Conservation (phyloP, 441 rosid species). For the Aquilaria agallochum region DNA sequence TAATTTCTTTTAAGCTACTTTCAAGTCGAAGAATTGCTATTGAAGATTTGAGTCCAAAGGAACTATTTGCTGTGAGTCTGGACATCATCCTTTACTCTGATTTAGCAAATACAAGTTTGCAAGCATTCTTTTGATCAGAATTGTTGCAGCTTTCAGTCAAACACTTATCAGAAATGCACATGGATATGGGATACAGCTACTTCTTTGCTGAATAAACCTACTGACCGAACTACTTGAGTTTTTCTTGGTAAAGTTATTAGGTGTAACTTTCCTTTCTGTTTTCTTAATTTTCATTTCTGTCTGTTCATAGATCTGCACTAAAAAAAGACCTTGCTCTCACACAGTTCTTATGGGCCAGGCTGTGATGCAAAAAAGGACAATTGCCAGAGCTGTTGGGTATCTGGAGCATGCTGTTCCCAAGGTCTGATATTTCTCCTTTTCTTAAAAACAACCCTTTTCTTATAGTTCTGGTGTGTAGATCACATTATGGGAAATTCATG, state of each 20-base stretch:
- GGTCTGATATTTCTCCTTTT: constrained; percentile 30
- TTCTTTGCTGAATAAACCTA: constrained; percentile 49
- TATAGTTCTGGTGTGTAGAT: too few relatives aligned
- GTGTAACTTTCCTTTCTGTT: constrained; percentile 1
- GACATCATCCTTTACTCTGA: constrained; percentile 4
- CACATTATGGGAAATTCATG: too few relatives aligned
- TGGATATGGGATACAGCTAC: constrained; percentile 25
- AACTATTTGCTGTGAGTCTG: constrained; percentile 63
- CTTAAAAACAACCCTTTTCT: too few relatives aligned
- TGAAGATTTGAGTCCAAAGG: constrained; percentile 50
- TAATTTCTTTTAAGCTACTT: constrained; percentile 4
- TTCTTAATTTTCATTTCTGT: neutral
- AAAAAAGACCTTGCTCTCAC: constrained; percentile 62
- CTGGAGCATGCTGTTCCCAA: constrained; percentile 77
- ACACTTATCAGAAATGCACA: constrained; percentile 47
- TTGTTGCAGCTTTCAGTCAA: constrained; percentile 64
- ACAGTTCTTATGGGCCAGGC: constrained; percentile 69
- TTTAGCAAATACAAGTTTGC: constrained; percentile 8
- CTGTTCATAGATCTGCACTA: constrained; percentile 57
- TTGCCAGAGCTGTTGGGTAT: constrained; percentile 54
- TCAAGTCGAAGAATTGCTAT: constrained; percentile 24
- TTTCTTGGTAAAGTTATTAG: neutral
- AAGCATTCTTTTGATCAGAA: constrained; percentile 20
- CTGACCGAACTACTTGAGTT: neutral
- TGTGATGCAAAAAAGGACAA: constrained; percentile 45